phyloP scores from a whole-genome alignment of 2,329 filamentous ascomycete genomes.

The Clonostachys sp. region DNA sequence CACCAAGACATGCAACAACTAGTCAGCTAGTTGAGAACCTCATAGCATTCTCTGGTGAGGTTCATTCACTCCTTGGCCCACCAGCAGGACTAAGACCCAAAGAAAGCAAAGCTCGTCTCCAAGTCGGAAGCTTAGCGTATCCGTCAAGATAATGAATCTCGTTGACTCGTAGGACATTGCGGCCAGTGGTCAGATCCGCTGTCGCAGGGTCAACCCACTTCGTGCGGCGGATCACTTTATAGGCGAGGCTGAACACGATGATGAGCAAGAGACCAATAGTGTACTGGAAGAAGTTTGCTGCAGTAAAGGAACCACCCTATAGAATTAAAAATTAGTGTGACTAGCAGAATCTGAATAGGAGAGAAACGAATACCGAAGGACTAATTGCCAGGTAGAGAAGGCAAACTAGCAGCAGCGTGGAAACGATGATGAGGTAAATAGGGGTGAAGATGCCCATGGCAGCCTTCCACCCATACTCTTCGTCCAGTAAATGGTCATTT shows the following conservation, averaged over 20 bases:
- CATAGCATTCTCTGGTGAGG: too few species aligned
- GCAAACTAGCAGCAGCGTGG: background rate
- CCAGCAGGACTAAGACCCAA: background rate
- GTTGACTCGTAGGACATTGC: background rate
- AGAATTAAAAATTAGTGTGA: too few species aligned
- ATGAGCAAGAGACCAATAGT: background rate
- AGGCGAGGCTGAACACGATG: background rate
- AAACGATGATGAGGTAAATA: background rate
- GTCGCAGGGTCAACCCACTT: constrained; percentile 1
- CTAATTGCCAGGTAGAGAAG: background rate
- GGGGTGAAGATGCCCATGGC: background rate
- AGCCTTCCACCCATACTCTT: background rate
- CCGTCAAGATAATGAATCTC: background rate
- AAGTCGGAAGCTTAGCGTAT: background rate
- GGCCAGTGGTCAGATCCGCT: background rate
- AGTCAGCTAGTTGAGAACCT: too few species aligned
- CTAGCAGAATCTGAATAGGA: too few species aligned
- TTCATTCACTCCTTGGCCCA: too few species aligned
- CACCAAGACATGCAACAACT: too few species aligned
- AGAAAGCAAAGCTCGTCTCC: background rate
- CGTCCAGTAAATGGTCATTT: background rate
- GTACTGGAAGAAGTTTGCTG: background rate
- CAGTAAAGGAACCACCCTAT: background rate
- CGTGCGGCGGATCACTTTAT: background rate
- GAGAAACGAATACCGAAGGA: background rate